phyloP scores from a whole-genome alignment of 495 filamentous ascomycete genomes.

The Hypoxylon fuscum region DNA sequence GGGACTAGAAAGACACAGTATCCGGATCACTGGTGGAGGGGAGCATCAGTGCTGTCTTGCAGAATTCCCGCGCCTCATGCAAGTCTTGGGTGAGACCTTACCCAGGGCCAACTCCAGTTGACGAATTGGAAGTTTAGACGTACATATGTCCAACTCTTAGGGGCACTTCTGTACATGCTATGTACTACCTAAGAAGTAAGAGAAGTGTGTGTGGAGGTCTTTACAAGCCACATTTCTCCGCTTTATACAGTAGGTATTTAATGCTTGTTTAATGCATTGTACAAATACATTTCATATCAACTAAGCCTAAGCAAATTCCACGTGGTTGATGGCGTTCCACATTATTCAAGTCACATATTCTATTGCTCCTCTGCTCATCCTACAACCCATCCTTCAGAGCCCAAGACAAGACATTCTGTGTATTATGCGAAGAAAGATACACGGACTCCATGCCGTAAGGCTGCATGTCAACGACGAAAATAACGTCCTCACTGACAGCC shows the following conservation, averaged over 20 bases:
- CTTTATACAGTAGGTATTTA: slow-evolving; percentile 30
- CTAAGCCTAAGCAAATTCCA: slow-evolving; percentile 22
- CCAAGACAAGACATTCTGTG: slow-evolving; percentile 3
- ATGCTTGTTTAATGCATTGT: slow-evolving; percentile 27
- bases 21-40: slow-evolving; percentile 24
- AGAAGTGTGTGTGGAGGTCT: slow-evolving; percentile 21
- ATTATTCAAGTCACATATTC: slow-evolving; percentile 1
- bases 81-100: slow-evolving; percentile 37
- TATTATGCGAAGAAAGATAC: not conserved
- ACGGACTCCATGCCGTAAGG: slow-evolving; percentile 10
- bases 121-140: slow-evolving; percentile 33
- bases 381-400: not conserved
- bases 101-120: slow-evolving; percentile 19
- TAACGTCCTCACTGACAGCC: slow-evolving; percentile 4
- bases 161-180: too few species aligned
- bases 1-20: slow-evolving; percentile 16
- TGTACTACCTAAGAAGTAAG: too few species aligned
- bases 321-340: slow-evolving; percentile 37
- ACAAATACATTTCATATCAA: slow-evolving; percentile 6
- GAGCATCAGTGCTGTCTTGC: slow-evolving; percentile 18
- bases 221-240: slow-evolving; percentile 34
- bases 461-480: slow-evolving; percentile 15
- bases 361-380: not conserved
- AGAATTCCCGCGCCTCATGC: slow-evolving; percentile 37
- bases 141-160: slow-evolving; percentile 13